phyloP scores from a whole-genome alignment of 805 yeast genomes.

The Teunomyces stri region DNA sequence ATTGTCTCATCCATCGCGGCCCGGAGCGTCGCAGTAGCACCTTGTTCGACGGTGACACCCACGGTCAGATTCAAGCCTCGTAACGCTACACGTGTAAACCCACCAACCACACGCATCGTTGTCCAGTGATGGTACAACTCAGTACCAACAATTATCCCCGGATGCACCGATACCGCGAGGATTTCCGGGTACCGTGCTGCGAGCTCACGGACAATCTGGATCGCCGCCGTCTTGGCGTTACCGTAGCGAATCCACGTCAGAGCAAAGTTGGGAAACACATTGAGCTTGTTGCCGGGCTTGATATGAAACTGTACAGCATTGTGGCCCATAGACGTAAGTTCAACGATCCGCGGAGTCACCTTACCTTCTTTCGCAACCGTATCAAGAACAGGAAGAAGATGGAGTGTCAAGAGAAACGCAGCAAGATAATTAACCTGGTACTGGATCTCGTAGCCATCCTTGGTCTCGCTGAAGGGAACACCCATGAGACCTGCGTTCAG shows the following conservation, averaged over 20 bases:
- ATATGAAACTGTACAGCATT: conserved; percentile 20
- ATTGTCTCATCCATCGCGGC: conserved; percentile 31
- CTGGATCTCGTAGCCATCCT: conserved; percentile 39
- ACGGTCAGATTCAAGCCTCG: conserved; percentile 13
- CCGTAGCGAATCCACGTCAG: conserved; percentile 37
- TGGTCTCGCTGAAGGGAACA: conserved; percentile 32
- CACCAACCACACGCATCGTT: conserved; percentile 22
- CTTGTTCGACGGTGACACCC: conserved; percentile 35
- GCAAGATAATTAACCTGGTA: conserved; percentile 39
- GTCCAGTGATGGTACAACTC: conserved; percentile 31
- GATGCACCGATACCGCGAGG: conserved; percentile 35
- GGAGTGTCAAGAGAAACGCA: conserved; percentile 33
- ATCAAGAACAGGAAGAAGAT: conserved; percentile 26
- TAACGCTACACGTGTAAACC: conserved; percentile 14
- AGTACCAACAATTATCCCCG: conserved; percentile 37
- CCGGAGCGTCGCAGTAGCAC: conserved; percentile 30
- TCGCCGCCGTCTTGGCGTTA: conserved; percentile 30
- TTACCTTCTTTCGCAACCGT: conserved; percentile 14
- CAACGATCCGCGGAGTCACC: conserved; percentile 28
- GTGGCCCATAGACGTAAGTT: conserved; percentile 35
- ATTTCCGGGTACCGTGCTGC: conserved; percentile 29
- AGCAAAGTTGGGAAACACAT: conserved; percentile 22
- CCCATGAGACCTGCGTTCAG: conserved; percentile 45
- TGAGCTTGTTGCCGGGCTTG: conserved; percentile 22
- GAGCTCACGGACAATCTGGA: conserved; percentile 29